A percentile compares a stretch with the other conserved stretches of the same genome.
Evolutionary conservation across 2,329 filamentous ascomycete genomes (phyloP).

Genomic region (Elsinoe necatrix): DNA sequence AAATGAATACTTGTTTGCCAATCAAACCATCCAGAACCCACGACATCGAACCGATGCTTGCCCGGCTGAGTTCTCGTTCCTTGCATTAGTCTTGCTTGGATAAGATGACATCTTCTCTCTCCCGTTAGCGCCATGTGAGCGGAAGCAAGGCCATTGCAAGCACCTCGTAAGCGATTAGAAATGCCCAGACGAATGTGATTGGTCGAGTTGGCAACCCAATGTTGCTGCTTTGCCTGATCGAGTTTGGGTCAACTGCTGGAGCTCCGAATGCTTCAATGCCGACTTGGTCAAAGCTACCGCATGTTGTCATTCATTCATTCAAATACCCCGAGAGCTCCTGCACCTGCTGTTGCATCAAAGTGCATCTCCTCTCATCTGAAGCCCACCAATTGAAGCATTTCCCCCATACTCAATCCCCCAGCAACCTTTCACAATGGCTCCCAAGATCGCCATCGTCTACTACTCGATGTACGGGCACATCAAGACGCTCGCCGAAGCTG

Average conservation of each 20-base stretch:
- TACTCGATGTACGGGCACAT: constrained; percentile 96
- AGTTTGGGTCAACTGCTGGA: neutral
- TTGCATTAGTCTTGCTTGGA: constrained; percentile 5
- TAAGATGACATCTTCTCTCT: constrained; percentile 9
- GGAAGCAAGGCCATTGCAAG: neutral
- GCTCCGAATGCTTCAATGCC: constrained; percentile 9
- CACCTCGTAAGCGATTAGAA: constrained; percentile 14
- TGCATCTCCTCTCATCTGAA: neutral
- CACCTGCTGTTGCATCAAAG: neutral
- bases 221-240: neutral
- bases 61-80: neutral
- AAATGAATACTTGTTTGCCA: neutral
- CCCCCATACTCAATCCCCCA: neutral
- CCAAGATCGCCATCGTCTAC: constrained; percentile 68
- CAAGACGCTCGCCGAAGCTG: constrained; percentile 71
- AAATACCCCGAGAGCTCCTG: constrained; percentile 7
- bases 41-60: neutral
- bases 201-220: neutral
- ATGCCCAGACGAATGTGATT: neutral
- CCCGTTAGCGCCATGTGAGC: neutral
- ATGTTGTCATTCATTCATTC: constrained; percentile 6
- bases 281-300: neutral
- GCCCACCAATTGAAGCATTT: neutral
- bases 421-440: constrained; percentile 19
- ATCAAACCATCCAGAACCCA: neutral